Percentiles rank a stretch among this genome's conserved stretches.
Conservation (phyloP, 1,284 basidiomycete species). For the Ustilago trichophora region DNA sequence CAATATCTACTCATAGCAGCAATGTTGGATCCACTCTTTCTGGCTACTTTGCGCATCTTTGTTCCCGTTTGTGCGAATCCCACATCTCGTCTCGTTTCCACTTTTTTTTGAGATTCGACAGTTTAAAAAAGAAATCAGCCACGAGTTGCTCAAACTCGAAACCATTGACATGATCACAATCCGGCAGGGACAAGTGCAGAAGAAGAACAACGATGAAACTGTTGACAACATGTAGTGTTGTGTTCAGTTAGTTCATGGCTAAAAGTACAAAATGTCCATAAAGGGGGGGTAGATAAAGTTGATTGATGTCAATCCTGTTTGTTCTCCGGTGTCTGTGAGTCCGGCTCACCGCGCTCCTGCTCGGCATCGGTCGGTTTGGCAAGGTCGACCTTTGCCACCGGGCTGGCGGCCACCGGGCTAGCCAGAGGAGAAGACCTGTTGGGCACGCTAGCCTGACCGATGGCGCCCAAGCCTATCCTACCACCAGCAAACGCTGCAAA, state of each 20-base stretch:
- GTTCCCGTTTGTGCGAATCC: too few species aligned
- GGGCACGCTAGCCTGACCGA: conserved; percentile 16
- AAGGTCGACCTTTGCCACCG: background rate
- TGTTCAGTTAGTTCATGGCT: too few species aligned
- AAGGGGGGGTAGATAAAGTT: conserved; percentile 2
- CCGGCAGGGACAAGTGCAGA: background rate
- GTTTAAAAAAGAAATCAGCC: too few species aligned
- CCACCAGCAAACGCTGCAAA: conserved; percentile 14
- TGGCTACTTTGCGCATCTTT: too few species aligned
- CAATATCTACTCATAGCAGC: background rate
- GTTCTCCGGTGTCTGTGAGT: background rate
- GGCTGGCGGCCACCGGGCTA: conserved; percentile 4
- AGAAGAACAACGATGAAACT: background rate
- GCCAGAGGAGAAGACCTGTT: conserved; percentile 9
- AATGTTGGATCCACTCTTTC: too few species aligned
- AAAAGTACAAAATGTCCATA: conserved; percentile 24
- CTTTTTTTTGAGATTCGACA: too few species aligned
- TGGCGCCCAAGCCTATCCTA: conserved; percentile 21
- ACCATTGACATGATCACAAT: too few species aligned
- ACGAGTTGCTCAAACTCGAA: too few species aligned
- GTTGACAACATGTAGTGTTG: background rate
- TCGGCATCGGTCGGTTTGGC: background rate
- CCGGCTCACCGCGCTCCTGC: background rate
- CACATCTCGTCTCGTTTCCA: too few species aligned
- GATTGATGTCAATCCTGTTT: background rate